phyloP scores from a whole-genome alignment of 2,329 filamentous ascomycete genomes.

The Elsinoe fawcettii region DNA sequence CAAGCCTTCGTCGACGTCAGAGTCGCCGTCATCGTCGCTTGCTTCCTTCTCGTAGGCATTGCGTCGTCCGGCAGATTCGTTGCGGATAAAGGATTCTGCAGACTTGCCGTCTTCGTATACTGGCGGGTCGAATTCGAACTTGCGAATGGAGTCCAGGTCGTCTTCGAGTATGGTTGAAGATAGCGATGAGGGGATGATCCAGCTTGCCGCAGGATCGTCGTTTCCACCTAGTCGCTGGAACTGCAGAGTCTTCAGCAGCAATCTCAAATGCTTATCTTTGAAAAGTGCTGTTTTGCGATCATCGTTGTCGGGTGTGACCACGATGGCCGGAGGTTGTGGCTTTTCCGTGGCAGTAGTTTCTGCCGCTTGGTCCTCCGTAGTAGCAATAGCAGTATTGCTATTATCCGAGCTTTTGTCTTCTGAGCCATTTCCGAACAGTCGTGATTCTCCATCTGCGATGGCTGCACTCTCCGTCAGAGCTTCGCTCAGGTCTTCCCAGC shows the following conservation, averaged over 20 bases:
- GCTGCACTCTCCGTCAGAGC: slow-evolving; percentile 34
- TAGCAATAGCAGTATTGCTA: not conserved
- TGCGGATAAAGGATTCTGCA: slow-evolving; percentile 71
- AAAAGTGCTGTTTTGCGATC: slow-evolving; percentile 67
- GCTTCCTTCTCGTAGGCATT: slow-evolving; percentile 13
- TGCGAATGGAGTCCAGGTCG: slow-evolving; percentile 63
- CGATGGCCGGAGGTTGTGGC: slow-evolving; percentile 43
- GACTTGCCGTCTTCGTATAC: slow-evolving; percentile 66
- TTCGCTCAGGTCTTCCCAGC: slow-evolving; percentile 67
- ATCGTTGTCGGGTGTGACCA: slow-evolving; percentile 57
- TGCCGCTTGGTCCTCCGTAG: not conserved
- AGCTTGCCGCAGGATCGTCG: slow-evolving; percentile 67
- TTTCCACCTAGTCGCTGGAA: slow-evolving; percentile 58
- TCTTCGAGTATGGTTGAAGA: slow-evolving; percentile 60
- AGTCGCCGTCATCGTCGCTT: slow-evolving; percentile 17
- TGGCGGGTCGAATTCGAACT: slow-evolving; percentile 70
- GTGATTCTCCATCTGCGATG: slow-evolving; percentile 20
- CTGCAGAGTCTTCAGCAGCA: slow-evolving; percentile 71
- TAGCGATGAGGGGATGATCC: slow-evolving; percentile 65
- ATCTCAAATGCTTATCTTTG: slow-evolving; percentile 78
- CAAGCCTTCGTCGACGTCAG: slow-evolving; percentile 43
- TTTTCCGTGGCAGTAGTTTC: not conserved
- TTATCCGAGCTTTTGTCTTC: slow-evolving; percentile 16
- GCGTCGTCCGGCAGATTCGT: slow-evolving; percentile 47
- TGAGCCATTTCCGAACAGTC: slow-evolving; percentile 25